Conservation (phyloP, 768 basidiomycete genomes). For the Pleurotus djamor region DNA sequence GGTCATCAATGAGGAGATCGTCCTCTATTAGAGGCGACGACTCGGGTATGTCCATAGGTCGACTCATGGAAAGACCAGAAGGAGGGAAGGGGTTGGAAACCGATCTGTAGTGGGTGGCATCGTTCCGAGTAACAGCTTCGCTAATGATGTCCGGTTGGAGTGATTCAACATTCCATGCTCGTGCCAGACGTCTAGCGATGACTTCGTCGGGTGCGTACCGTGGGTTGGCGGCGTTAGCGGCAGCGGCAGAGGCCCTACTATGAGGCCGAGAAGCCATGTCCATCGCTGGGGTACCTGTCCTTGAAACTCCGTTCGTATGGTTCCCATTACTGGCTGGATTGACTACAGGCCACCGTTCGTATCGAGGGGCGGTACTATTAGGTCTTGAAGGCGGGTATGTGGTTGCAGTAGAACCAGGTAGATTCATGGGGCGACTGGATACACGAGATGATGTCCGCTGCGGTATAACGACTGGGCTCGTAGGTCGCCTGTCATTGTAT, state of each 20-base stretch:
- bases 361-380: constrained; percentile 3
- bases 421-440: constrained; percentile 3
- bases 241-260: constrained; percentile 5
- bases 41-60: background rate
- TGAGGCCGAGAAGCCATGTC: background rate
- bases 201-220: constrained; percentile 6
- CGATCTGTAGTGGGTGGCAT: background rate
- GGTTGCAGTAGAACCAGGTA: constrained; percentile 4
- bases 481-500: background rate
- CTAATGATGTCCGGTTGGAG: constrained; percentile 4
- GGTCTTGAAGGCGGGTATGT: background rate
- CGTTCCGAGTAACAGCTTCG: background rate
- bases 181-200: background rate
- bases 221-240: constrained; percentile 5
- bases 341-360: background rate
- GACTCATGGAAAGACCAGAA: constrained; percentile 6
- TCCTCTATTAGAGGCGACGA: background rate
- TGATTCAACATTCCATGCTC: constrained; percentile 6
- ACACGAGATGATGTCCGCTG: constrained; percentile 4
- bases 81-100: constrained; percentile 4
- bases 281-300: background rate
- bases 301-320: background rate
- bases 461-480: constrained; percentile 4
- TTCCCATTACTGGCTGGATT: background rate
- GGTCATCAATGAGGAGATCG: background rate